Evolutionary conservation across 257 asterid species (phyloP), one percentile per base, ranked within the genome.

Genomic region (Prunella vulgaris): DNA sequence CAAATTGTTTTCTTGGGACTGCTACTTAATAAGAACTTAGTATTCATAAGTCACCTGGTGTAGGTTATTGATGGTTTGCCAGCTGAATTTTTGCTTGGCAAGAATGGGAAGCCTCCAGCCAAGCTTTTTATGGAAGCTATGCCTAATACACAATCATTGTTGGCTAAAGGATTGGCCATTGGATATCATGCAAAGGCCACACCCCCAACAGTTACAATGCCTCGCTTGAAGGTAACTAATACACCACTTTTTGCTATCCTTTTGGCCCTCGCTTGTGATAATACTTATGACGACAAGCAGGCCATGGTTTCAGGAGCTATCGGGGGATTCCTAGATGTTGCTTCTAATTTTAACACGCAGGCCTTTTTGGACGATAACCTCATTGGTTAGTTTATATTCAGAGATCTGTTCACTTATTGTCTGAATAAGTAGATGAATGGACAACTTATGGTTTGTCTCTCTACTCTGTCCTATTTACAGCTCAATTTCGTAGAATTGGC

Each of bases 191-290:
- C 98, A 13, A 88, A 84, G 83, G 95, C 98, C n/a, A 94, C 95
- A 22, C 95, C 98, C 27, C 98, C 98, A 25, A 92, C 98, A 58
- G 98, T 92, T 17, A 92, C 98, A 57, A 92, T 92, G 98, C 97
- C 98, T 63, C 98, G 97, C 53, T 69, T 92, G 78, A 92, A 92
- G 95, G 98, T 86, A 65, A 28, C 24, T n/a, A 6, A 66, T 64
- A 27, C 7, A n/a, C 18, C 17, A 10, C 25, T 49, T 24, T 30
- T 60, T 10, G 59, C 49, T 27, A 35, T 58, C n/a, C 42, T 59
- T 17, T 40, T 22, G 7, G 28, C 44, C 49, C 71, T 22, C 48
- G 30, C 14, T 24, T 22, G 18, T 60, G 48, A 57, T 62, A 25
- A 25, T 64, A 15, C 32, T 61, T 66, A 61, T 51, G 69, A 61